phyloP scores from a whole-genome alignment of 176 grass and related monocot genomes.

The Tuctoria greenei region DNA sequence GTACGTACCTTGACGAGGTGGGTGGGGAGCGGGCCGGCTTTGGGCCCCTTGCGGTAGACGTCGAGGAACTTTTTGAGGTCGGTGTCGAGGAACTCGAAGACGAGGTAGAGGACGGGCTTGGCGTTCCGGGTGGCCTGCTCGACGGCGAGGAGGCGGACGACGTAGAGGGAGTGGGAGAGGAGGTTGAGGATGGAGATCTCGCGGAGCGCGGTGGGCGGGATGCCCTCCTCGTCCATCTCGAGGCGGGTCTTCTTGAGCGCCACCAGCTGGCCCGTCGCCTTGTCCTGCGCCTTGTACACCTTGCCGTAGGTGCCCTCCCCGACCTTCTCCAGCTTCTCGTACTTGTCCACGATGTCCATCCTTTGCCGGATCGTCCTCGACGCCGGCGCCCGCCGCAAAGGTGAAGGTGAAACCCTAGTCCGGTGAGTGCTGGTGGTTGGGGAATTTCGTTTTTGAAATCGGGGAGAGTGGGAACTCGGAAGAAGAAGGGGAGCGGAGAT shows the following conservation, averaged over 20 bases:
- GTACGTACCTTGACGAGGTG: conserved; percentile 69
- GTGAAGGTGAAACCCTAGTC: background rate
- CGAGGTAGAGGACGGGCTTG: conserved; percentile 79
- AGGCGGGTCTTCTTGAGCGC: conserved; percentile 84
- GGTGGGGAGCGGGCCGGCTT: conserved; percentile 50
- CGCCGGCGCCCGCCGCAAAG: background rate
- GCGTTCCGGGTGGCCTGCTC: conserved; percentile 70
- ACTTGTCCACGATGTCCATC: conserved; percentile 71
- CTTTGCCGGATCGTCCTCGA: background rate
- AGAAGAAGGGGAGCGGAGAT: background rate
- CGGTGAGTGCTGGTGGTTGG: background rate
- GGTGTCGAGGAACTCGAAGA: conserved; percentile 92
- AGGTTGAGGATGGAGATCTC: conserved; percentile 94
- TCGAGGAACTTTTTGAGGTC: conserved; percentile 95
- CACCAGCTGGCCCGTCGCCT: conserved; percentile 48
- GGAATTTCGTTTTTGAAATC: conserved; percentile 34
- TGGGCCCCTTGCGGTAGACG: conserved; percentile 45
- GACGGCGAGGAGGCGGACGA: conserved; percentile 85
- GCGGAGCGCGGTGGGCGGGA: conserved; percentile 80
- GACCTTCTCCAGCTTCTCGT: conserved; percentile 98
- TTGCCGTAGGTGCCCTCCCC: conserved; percentile 48
- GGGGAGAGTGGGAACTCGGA: background rate
- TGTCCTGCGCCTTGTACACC: conserved; percentile 67
- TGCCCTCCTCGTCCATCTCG: conserved; percentile 98
- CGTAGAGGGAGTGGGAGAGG: conserved; percentile 84